Conservation (phyloP, 2,329 filamentous ascomycete species). For the Trematosphaeria pertusa region DNA sequence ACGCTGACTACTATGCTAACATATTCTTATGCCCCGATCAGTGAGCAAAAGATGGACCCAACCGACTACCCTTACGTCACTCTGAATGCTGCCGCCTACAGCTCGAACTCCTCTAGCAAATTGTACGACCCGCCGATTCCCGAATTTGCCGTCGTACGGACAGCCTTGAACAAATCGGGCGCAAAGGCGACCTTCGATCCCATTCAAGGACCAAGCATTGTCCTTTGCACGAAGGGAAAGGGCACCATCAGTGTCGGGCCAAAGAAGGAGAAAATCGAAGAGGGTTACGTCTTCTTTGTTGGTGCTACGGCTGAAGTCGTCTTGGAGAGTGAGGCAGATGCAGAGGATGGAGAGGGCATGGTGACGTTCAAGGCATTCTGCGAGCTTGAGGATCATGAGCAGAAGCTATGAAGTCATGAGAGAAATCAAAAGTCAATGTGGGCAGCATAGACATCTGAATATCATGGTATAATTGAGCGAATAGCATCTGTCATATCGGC, state of each 20-base stretch:
- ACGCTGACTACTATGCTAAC: slow-evolving; percentile 92
- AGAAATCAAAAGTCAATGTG: background rate
- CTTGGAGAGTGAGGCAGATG: slow-evolving; percentile 69
- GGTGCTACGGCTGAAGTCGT: slow-evolving; percentile 86
- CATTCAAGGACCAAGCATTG: slow-evolving; percentile 86
- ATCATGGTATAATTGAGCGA: too few relatives aligned
- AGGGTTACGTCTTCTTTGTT: slow-evolving; percentile 66
- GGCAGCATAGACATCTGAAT: background rate
- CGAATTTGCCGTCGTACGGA: slow-evolving; percentile 90
- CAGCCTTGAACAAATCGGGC: slow-evolving; percentile 71
- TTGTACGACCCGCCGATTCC: slow-evolving; percentile 97
- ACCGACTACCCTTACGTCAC: slow-evolving; percentile 84
- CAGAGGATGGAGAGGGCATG: slow-evolving; percentile 65
- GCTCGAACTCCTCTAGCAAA: slow-evolving; percentile 71
- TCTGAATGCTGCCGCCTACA: slow-evolving; percentile 82
- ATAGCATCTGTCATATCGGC: too few relatives aligned
- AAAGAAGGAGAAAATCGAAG: slow-evolving; percentile 72
- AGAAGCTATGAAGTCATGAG: slow-evolving; percentile 31
- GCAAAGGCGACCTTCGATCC: slow-evolving; percentile 89
- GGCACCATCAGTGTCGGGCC: slow-evolving; percentile 86
- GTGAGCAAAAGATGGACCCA: slow-evolving; percentile 91
- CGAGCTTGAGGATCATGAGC: slow-evolving; percentile 65
- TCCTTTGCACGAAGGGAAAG: slow-evolving; percentile 85
- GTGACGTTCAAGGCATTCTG: slow-evolving; percentile 94
- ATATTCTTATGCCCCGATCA: slow-evolving; percentile 93